Base-by-base conservation (phyloP, 371 early-diverging fungal species). In the Mortierella sp. region DNA sequence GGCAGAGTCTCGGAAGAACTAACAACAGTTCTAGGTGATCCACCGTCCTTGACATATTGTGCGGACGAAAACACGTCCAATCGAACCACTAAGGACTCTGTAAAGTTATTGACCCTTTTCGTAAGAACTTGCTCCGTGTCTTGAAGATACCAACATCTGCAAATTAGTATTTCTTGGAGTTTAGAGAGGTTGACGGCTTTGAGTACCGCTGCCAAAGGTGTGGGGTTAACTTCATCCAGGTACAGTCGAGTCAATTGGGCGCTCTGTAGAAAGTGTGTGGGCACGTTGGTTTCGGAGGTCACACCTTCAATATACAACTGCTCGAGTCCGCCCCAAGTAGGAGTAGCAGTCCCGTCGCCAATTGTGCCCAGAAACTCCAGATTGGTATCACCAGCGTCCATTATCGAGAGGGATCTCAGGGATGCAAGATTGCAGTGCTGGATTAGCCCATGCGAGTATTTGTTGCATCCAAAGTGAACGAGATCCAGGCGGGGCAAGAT, bases 211-310 rank as follows among this genome's bases (percentile, higher is more conserved):
- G 24, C 21, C n/a, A 55, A 10, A 10, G n/a, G 0, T 7, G 4
- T 7, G 41, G 0, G 6, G 41, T 6, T 0, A 41, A 41, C 41
- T 0, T 0, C 0, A 0, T n/a, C n/a, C n/a, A 55, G n/a, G 16
- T n/a, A 55, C 8, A 55, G n/a, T 8, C 55, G 55, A 7, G 21
- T 55, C 55, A 55, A 55, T 2, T 24, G 55, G 10, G 24, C 24
- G 7, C 6, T 55, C 55, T 16, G 0, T 3, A 55, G 21, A 11
- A 55, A n/a, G 5, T n/a, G 24, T 2, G 55, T 10, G 55, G 10
- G 55, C 0, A 55, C 8, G 0, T 0, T n/a, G n/a, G 1, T 8
- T 0, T 0, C 0, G 16, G 54, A 16, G 49, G 14, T 16, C 4
- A 49, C 3, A 2, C 46, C 46, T 1, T 12, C 1, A 18, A 49